Conservation (phyloP, 106 monocot genomes). For the Allium sativum region DNA sequence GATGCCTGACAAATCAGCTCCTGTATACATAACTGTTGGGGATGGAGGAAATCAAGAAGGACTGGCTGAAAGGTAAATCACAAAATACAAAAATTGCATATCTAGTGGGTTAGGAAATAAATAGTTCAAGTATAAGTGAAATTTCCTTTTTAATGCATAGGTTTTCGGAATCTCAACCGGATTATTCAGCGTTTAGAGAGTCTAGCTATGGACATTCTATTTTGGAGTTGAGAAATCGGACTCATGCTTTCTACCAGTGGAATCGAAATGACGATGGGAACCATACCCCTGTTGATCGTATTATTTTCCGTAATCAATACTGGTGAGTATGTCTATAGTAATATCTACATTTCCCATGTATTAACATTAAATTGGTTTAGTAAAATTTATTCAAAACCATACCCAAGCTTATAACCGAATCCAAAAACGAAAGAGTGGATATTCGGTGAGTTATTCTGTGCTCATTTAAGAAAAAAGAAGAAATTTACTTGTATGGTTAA, state of each 20-base stretch:
- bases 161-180: conserved; percentile 68
- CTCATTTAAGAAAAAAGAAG: not conserved
- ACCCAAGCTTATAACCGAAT: not conserved
- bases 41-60: conserved; percentile 99
- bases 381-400: not conserved
- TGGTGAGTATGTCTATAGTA: conserved; percentile 42
- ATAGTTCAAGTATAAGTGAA: not conserved
- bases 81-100: not conserved
- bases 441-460: not conserved
- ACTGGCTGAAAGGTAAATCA: conserved; percentile 61
- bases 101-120: not conserved
- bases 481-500: not conserved
- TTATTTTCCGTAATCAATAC: conserved; percentile 78
- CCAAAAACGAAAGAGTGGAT: not conserved
- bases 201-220: conserved; percentile 95
- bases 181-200: conserved; percentile 95
- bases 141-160: conserved; percentile 24
- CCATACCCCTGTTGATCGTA: conserved; percentile 36
- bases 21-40: conserved; percentile 89
- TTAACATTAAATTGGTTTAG: not conserved
- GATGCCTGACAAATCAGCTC: conserved; percentile 77
- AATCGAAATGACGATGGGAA: conserved; percentile 91
- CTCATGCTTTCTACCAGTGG: conserved; percentile 92
- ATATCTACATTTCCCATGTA: not conserved
- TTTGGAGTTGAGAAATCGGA: conserved; percentile 77